Evolutionary conservation across 495 filamentous ascomycete genomes (phyloP), one percentile per base, ranked within the genome.

Genomic region (Aspergillus haitiensis): DNA sequence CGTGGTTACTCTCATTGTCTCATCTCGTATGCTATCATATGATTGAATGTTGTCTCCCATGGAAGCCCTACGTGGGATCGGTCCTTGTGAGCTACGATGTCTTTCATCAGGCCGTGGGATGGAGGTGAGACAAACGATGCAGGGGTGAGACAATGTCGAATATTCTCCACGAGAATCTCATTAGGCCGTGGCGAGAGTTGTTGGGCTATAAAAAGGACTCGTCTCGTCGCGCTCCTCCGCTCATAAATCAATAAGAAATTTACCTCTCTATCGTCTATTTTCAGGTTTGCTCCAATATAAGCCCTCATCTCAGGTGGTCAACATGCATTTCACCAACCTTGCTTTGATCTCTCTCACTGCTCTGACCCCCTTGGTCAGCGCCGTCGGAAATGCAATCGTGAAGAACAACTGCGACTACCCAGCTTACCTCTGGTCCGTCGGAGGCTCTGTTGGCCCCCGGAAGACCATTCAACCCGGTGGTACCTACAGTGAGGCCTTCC

Each of bases 361-460:
- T 8, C 55, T 78, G 33, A 58, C 67, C 27, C 67, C 74, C 10
- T 54, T 75, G 9, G 69, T 60, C 51, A 69, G 61, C 45, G 81
- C 83, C 45, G 67, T 81, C 47, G 82, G 82, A 65, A 69, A 71
- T 50, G 84, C 84, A 51, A 55, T 74, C 51, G 80, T 86, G 9
- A 57, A 71, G 56, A 86, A 86, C 72, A 47, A 47, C n/a, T 47
- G 44, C 5, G 76, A 77, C 52, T 85, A 81, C 54, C 60, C 74
- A 31, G 74, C 84, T 45, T 81, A 84, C 61, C 65, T 84, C 56
- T 85, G 82, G 82, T 82, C 81, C 11, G 83, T 86, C 45, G 83
- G 80, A 52, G 58, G 65, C 55, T 55, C 70, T n/a, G 67, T 84
- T 56, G 68, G 72, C 27, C 67, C 70, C 0, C 67, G 70, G 54